Evolutionary conservation across 2,329 filamentous ascomycete genomes (phyloP).

Genomic region (Aspergillus sp.): DNA sequence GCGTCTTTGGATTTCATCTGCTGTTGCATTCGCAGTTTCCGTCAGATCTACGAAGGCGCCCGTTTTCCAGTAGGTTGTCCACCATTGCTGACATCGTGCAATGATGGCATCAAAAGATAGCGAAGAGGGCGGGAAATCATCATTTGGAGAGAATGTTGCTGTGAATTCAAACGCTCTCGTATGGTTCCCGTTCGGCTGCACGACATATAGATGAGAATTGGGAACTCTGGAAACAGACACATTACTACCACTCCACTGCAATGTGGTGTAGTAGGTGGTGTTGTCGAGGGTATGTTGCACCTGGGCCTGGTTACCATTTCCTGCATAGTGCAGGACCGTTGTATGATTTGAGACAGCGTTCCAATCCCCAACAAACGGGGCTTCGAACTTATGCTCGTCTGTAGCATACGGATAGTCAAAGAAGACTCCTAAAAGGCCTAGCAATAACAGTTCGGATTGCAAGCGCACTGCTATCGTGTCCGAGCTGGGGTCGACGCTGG

Average conservation of each 20-base stretch:
- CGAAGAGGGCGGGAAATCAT: background rate
- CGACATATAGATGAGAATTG: slow-evolving; percentile 1
- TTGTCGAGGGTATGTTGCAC: slow-evolving; percentile 1
- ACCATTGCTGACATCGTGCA: slow-evolving; percentile 39
- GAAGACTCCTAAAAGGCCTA: slow-evolving; percentile 48
- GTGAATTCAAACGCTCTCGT: background rate
- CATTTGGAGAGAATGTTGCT: background rate
- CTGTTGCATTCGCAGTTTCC: slow-evolving; percentile 41
- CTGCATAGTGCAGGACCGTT: background rate
- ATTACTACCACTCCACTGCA: background rate
- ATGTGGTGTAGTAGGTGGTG: slow-evolving; percentile 6
- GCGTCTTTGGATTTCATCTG: slow-evolving; percentile 55
- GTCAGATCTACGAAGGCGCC: slow-evolving; percentile 58
- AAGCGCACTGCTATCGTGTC: slow-evolving; percentile 22
- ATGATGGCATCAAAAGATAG: slow-evolving; percentile 20
- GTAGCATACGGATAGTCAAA: slow-evolving; percentile 56
- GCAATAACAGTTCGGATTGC: slow-evolving; percentile 47
- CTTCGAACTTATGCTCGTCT: slow-evolving; percentile 55
- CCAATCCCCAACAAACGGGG: slow-evolving; percentile 57
- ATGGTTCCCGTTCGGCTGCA: background rate
- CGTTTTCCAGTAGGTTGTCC: slow-evolving; percentile 53
- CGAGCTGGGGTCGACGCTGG: background rate
- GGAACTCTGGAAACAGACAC: background rate
- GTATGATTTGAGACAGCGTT: slow-evolving; percentile 44
- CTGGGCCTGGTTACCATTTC: background rate